Evolutionary conservation across 2,329 filamentous ascomycete species (phyloP), one percentile per base, ranked within the genome.

Genomic region (Xylaria sp.): DNA sequence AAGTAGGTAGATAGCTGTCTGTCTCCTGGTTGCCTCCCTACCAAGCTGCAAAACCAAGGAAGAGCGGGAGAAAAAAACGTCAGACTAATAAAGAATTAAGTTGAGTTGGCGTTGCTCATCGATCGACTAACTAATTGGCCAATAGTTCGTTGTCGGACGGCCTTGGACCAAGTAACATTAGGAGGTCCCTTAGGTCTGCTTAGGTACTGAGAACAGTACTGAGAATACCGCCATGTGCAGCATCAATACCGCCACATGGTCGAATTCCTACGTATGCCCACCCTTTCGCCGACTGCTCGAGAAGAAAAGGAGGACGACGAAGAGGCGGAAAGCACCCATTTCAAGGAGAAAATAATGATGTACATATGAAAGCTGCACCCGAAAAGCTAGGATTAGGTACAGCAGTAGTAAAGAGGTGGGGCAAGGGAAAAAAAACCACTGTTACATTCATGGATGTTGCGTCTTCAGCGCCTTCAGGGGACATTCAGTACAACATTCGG

Each of bases 21-120:
- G n/a, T 4, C 24, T 27, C 2, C 24, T 27, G 24, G 24, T 27
- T 27, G 24, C 24, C 24, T 27, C 24, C 4, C 24, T 27, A 27
- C 24, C 24, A 27, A 27, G 24, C 24, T 27, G 24, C 24, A 27
- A 27, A 7, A 56, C 17, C 47, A 39, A 27, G 6, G 19, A n/a
- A n/a, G 32, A 14, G 39, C 24, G 39, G 45, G 47, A 61, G 56
- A 45, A 24, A 59, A 65, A 59, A 65, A 19, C 45, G 51, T 57
- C 67, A 62, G 48, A 50, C 61, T 66, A 69, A 56, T 48, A 39
- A 66, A 60, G 42, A 24, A 65, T 27, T 60, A 59, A 53, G 45
- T 65, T n/a, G 42, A 9, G 56, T 34, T 30, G 51, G 65, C 32
- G 67, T 58, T 63, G 62, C 48, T 55, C 61, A 48, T 63, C 50